Base-by-base conservation (phyloP, 306 rosid species). In the Glycine soja region DNA sequence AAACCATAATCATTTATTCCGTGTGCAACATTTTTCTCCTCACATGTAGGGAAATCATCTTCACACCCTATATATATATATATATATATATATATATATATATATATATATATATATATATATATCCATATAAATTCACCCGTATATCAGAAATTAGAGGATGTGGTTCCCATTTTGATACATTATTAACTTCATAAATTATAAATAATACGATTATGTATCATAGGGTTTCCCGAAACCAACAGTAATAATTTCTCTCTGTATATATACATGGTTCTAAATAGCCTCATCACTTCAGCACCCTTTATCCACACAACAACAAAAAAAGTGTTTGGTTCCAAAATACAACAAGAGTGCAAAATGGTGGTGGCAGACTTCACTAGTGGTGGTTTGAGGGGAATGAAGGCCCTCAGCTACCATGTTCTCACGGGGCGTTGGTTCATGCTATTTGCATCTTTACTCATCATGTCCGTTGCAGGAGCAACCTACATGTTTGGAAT, bases 361-460 rank as follows among this genome's bases (percentile, higher is more conserved):
- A 24, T 24, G 95, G 84, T 64, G 57, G 78, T 1, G 11, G 30
- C 72, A 9, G 84, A 74, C 58, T 84, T 75, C 13, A 15, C 16
- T 10, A 68, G 56, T 2, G 70, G 82, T 59, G 76, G 76, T 4
- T 34, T 58, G 86, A 52, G 52, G 56, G 64, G 46, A 69, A 69
- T 68, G 85, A 87, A 47, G 32, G 30, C 42, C 64, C 72, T 86
- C 32, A 78, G 46, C 34, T 61, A 75, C 64, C 90, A 90, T 12
- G 82, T 90, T 3, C 15, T 93, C 13, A 75, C 71, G 2, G 92
- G 98, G 7, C 86, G 94, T 50, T 93, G 97, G 97, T 90, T 93
- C 91, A 85, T 82, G 89, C n/a, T 93, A 15, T 88, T 88, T 50
- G 97, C 98, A 34, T 90, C 98, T 1, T 7, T 83, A 9, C 82